Conservation (phyloP, 768 basidiomycete species). For the Strobilomyces dryophilus region DNA sequence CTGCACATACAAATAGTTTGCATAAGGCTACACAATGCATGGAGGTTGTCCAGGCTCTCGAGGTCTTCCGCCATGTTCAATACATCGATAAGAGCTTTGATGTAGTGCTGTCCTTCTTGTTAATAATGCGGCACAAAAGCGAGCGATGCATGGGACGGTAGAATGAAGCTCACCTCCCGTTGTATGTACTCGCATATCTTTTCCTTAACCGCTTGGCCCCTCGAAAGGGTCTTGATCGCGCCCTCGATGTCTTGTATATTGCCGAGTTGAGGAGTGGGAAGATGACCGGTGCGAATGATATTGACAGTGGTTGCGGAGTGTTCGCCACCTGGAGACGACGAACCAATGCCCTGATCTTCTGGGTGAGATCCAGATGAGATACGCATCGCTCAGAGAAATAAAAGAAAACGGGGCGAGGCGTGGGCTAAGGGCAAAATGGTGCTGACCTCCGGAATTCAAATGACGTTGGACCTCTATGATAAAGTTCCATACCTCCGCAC, state of each 20-base stretch:
- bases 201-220: slow-evolving; percentile 73
- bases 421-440: slow-evolving; percentile 19
- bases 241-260: slow-evolving; percentile 77
- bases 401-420: slow-evolving; percentile 1
- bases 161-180: slow-evolving; percentile 56
- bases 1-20: slow-evolving; percentile 80
- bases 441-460: slow-evolving; percentile 61
- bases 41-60: slow-evolving; percentile 86
- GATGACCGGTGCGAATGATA: slow-evolving; percentile 67
- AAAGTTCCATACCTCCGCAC: slow-evolving; percentile 96
- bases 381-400: slow-evolving; percentile 14
- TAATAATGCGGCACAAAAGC: not conserved
- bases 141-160: not conserved
- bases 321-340: slow-evolving; percentile 67
- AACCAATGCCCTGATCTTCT: slow-evolving; percentile 46
- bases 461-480: slow-evolving; percentile 90
- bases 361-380: slow-evolving; percentile 14
- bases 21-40: slow-evolving; percentile 88
- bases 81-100: slow-evolving; percentile 81
- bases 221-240: slow-evolving; percentile 69
- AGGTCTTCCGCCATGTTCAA: slow-evolving; percentile 89
- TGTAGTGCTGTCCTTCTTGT: slow-evolving; percentile 61
- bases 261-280: slow-evolving; percentile 73
- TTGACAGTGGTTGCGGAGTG: slow-evolving; percentile 54
- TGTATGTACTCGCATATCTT: slow-evolving; percentile 88